Evolutionary conservation across 345 rosid genomes (phyloP).

Genomic region (Gossypium herbaceum): DNA sequence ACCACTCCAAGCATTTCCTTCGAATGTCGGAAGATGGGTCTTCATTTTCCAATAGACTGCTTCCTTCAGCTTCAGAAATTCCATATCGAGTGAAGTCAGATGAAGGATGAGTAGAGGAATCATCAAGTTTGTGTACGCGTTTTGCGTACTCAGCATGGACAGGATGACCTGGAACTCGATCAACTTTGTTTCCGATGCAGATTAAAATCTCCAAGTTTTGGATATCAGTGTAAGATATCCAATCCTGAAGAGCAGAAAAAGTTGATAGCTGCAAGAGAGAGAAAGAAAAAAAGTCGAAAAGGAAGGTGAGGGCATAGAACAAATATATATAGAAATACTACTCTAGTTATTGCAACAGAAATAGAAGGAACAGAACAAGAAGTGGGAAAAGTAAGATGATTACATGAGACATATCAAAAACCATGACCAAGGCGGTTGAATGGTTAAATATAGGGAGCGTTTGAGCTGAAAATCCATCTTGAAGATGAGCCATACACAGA

Average conservation of each 20-base stretch:
- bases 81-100: conserved; percentile 43
- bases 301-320: conserved; percentile 5
- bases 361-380: not conserved
- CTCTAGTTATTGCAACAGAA: not conserved
- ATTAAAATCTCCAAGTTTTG: conserved; percentile 54
- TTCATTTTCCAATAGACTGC: conserved; percentile 56
- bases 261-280: conserved; percentile 52
- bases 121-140: conserved; percentile 36
- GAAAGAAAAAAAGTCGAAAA: conserved; percentile 1
- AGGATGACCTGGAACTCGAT: conserved; percentile 63
- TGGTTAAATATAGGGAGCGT: conserved; percentile 37
- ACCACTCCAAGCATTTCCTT: conserved; percentile 78
- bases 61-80: conserved; percentile 72
- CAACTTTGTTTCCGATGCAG: conserved; percentile 89
- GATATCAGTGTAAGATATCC: conserved; percentile 63
- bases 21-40: conserved; percentile 45
- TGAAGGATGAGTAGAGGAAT: conserved; percentile 31
- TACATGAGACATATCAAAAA: conserved; percentile 73
- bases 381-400: conserved; percentile 9
- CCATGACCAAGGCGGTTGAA: conserved; percentile 75
- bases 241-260: conserved; percentile 55
- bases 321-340: not conserved
- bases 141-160: conserved; percentile 76
- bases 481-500: conserved; percentile 68
- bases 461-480: conserved; percentile 39